phyloP scores from a whole-genome alignment of 1,139 yeast genomes.

The Spathaspora jeffriesii region DNA sequence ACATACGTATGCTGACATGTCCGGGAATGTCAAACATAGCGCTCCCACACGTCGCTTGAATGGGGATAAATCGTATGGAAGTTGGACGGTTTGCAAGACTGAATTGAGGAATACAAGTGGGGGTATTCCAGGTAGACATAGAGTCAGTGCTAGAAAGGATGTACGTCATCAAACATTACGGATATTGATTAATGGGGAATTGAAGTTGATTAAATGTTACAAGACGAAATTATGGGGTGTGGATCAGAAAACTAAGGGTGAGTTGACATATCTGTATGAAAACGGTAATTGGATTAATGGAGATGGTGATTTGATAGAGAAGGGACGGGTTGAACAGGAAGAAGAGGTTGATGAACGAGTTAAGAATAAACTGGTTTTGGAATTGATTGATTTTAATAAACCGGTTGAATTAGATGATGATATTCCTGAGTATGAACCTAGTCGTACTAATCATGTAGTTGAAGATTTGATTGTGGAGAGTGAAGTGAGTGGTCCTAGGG shows the following conservation, averaged over 20 bases:
- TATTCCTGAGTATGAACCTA: background rate
- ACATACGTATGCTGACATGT: conserved; percentile 32
- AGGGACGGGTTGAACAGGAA: background rate
- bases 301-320: conserved; percentile 73
- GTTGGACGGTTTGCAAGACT: conserved; percentile 19
- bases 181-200: conserved; percentile 59
- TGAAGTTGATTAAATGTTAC: conserved; percentile 56
- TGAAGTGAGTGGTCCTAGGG: conserved; percentile 26
- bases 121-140: conserved; percentile 59
- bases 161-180: conserved; percentile 59
- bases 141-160: conserved; percentile 50
- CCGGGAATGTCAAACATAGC: conserved; percentile 38
- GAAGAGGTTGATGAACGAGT: conserved; percentile 24
- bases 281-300: conserved; percentile 85
- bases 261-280: conserved; percentile 60
- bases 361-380: conserved; percentile 48
- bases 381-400: conserved; percentile 61
- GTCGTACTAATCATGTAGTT: conserved; percentile 38
- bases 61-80: conserved; percentile 39
- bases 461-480: conserved; percentile 37
- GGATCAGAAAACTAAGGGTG: conserved; percentile 63
- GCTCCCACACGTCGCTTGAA: conserved; percentile 31
- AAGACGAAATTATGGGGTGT: conserved; percentile 91
- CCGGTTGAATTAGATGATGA: conserved; percentile 57
- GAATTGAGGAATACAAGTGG: conserved; percentile 28